Percentiles rank a stretch among this genome's conserved stretches.
Evolutionary conservation across 192 early-diverging fungal genomes (phyloP).

Genomic region (Diversispora epigaea): DNA sequence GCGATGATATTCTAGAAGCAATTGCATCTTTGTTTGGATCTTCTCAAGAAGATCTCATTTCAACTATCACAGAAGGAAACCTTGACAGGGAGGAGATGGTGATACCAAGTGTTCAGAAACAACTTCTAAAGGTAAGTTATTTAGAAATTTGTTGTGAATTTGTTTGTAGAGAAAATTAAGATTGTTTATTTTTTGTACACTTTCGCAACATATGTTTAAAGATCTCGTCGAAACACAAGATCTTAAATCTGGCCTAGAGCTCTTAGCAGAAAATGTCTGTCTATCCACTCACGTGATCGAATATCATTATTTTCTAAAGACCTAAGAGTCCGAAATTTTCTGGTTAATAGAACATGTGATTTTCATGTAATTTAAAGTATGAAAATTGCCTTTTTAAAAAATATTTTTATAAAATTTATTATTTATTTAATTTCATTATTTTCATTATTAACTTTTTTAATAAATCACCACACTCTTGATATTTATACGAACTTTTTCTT

Average conservation of each 20-base stretch:
- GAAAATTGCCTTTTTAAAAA: no score
- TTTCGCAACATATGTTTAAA: constrained; percentile 6
- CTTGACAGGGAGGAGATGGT: background rate
- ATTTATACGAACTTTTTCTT: no score
- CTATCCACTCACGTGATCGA: no score
- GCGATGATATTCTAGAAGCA: background rate
- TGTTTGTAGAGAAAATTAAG: background rate
- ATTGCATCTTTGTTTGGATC: constrained; percentile 2
- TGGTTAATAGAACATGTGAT: no score
- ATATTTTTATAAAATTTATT: no score
- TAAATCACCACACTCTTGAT: no score
- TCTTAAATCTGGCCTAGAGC: constrained; percentile 18
- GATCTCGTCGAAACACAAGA: constrained; percentile 9
- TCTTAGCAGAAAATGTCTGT: no score
- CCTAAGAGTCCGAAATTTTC: no score
- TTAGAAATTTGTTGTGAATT: background rate
- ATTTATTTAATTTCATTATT: no score
- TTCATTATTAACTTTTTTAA: no score
- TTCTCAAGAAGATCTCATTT: constrained; percentile 6
- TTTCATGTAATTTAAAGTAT: no score
- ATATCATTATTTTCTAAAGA: no score
- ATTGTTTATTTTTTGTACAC: constrained; percentile 2
- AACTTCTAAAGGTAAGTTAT: constrained; percentile 8
- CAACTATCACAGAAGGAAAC: background rate
- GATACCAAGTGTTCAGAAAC: background rate